Base-by-base conservation (phyloP, 2,329 filamentous ascomycete genomes). In the Septoria petroselini region DNA sequence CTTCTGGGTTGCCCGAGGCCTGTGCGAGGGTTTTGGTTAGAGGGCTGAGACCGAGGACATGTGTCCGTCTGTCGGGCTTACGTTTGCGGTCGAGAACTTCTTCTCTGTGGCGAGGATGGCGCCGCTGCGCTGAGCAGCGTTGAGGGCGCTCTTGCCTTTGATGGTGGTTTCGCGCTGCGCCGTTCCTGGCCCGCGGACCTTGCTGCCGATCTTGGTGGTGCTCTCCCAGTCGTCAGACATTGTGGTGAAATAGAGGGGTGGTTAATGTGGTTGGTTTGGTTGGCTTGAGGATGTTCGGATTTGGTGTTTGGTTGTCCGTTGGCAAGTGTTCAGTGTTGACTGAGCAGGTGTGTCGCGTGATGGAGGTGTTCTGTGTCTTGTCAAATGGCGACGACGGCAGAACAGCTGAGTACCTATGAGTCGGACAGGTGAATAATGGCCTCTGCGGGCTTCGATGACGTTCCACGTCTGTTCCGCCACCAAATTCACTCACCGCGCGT, bases 121-220 rank as follows among this genome's bases (percentile, higher is more conserved):
- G 54, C 93, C 93, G 54, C 77, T 80, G 57, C 93, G 84, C 73
- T 88, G 83, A 21, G 93, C 93, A 54, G 91, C 91, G 73, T 98
- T 98, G 62, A 98, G 75, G 29, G 89, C 82, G 52, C 76, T 76
- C 71, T 88, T 89, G 68, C 91, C 88, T 70, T 86, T 86, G 69
- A 97, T 80, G 62, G 96, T 91, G 3, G 86, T 94, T 79, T 96
- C 90, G 62, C 88, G 87, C 61, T 81, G 76, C 39, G 72, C 72
- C 51, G 72, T 79, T 62, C 84, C 86, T 60, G 83, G 80, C 59
- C 82, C 80, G 65, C 83, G 83, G 67, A 80, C 81, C 74, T 87
- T 91, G 81, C 83, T 88, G 67, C 93, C 93, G 68, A 98, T 97
- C 80, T 93, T 95, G 74, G 90, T 95, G 63, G 86, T 83, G 62